Evolutionary conservation across 805 yeast genomes (phyloP), one percentile per base, ranked within the genome.

Genomic region (Saturnispora sanitii): DNA sequence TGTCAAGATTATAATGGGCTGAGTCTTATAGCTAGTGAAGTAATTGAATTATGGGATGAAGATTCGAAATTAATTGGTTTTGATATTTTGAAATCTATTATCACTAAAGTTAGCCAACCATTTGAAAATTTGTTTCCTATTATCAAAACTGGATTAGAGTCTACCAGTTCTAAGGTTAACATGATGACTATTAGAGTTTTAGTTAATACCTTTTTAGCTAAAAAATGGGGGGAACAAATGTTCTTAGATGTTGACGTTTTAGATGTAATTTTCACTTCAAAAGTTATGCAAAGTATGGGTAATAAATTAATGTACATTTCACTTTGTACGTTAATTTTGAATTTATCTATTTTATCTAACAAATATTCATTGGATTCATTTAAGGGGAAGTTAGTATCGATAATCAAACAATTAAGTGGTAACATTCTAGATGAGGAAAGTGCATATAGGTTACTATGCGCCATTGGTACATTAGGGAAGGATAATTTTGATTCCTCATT

Each of bases 381-480:
- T 15, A 49, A 51, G 34, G 41, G 33, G 8, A 37, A 33, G n/a
- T 6, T 44, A 5, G 16, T 46, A 8, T 12, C 25, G 6, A 41
- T 41, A 5, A 44, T 48, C 9, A 26, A 30, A 12, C 33, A 25
- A 13, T 16, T 46, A 37, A n/a, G 16, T 37, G 18, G 22, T 21
- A 19, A 22, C 9, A 33, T 18, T 23, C 21, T 15, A 25, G 71
- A 71, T 29, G 70, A 75, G 30, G 95, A 84, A 57, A 74, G 87
- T 2, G 73, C 77, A 0, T 84, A 83, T 56, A 68, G 95, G 52
- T 48, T 77, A 18, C 47, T 70, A 9, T 65, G 83, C 20, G 77
- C 82, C 0, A 68, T 66, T 43, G 94, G 92, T 3, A 82, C 84
- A 35, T 47, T 77, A 28, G 51, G 70, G 16, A 55, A 58, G 13